Base-by-base conservation (phyloP, 108 stramenopile species). In the Aurantiochytrium sp. region DNA sequence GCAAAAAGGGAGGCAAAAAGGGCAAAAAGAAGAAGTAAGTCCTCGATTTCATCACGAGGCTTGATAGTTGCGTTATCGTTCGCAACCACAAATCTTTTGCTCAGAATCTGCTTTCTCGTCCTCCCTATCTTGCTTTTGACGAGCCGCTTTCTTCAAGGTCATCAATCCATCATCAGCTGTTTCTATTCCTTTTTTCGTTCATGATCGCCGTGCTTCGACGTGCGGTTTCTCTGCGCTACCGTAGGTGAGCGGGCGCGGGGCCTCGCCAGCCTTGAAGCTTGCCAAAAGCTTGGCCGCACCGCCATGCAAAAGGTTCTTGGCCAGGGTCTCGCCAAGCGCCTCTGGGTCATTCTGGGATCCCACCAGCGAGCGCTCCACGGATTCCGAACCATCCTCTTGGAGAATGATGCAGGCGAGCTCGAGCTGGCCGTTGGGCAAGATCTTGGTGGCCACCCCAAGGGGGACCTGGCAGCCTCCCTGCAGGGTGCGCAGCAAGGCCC, bases 381-480 rank as follows among this genome's bases (percentile, higher is more conserved):
- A 81, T 42, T 41, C 39, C 42, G 73, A 81, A 22, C 73, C 73
- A 24, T 81, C 73, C 12, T 48, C 45, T 42, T 41, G 12, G n/a
- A 81, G 73, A 41, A 81, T 48, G 24, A 48, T 81, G 45, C 73
- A 81, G 3, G 39, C 39, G 6, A 81, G 73, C 12, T 41, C 45
- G 32, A 81, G 73, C 45, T 48, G 50, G 45, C 30, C 73, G 32
- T 42, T 24, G 42, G 39, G 39, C 22, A 65, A 19, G 12, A 81
- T 30, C n/a, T 81, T 81, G 73, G 24, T 81, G 15, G 73, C 39
- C 88, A 98, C 99, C 36, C 98, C 99, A 93, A 99, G 98, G 85
- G 99, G 98, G 6, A 98, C 98, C 92, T 98, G 97, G 91, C 99
- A 99, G 93, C 99, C 99, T 65, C 99, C 99, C 89, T 99, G 98